Base-by-base conservation (phyloP, 768 basidiomycete genomes). In the Auriculariales sp. region DNA sequence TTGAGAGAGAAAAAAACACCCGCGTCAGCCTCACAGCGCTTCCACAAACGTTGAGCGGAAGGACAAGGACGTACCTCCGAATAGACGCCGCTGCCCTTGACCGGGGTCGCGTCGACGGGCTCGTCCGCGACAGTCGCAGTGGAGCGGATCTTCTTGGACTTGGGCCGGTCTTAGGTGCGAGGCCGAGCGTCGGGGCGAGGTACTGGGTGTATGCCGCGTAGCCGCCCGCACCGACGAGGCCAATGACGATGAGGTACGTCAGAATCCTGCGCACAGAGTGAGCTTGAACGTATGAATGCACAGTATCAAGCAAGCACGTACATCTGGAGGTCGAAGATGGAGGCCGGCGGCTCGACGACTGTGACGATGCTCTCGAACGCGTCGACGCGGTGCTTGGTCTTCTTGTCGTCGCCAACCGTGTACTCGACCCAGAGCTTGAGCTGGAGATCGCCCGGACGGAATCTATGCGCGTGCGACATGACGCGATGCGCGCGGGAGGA, bases 271-370 rank as follows among this genome's bases (percentile, higher is more conserved):
- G 77, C 29, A 19, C 31, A 17, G 15, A 19, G 27, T 47, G 25
- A 36, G 48, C 48, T 17, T 14, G 12, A 14, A n/a, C 4, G 22
- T 46, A 36, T 17, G 39, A 36, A n/a, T 39, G 10, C 6, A 14
- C 31, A 24, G 27, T 53, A 19, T 35, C n/a, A 24, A 12, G 3
- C 31, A 7, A 27, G 22, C 28, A 66, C 85, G 36, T 56, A 89
- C 88, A 88, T 73, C 62, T 87, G 82, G 58, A 81, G 70, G 63
- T 91, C 88, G 55, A 89, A 78, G 60, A 81, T 71, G 27, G 85
- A 85, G 32, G 74, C 59, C 51, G 82, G 80, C 15, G 88, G 85
- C 60, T 91, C 87, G 31, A 90, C 83, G 29, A 91, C 69, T 5
- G 78, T 81, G 46, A 91, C 74, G 46, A 88, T 69, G 0, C 80